A percentile compares a stretch with the other conserved stretches of the same genome.
phyloP scores from a whole-genome alignment of 1,139 yeast species.

The Zhuliangozyma blackwelliae region DNA sequence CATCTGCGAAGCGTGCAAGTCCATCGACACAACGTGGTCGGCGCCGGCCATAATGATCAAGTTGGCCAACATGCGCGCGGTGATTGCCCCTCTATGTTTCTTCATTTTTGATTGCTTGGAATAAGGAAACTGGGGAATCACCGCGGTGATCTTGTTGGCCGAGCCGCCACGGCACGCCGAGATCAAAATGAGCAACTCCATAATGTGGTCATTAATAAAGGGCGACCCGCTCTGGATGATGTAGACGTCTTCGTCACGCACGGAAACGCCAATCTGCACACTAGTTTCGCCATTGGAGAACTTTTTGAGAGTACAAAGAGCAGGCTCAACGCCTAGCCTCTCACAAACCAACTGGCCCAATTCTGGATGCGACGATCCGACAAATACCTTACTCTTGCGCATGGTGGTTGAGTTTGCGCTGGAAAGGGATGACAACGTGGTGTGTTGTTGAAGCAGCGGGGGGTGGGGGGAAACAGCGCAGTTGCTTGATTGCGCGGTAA shows the following conservation, averaged over 20 bases:
- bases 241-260: constrained; percentile 94
- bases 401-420: constrained; percentile 27
- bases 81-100: constrained; percentile 96
- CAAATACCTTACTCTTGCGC: constrained; percentile 97
- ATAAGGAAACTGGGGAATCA: constrained; percentile 95
- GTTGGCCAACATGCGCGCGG: constrained; percentile 98
- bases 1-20: constrained; percentile 97
- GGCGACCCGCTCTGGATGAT: constrained; percentile 93
- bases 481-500: background rate
- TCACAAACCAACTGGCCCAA: constrained; percentile 87
- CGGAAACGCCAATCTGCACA: constrained; percentile 90
- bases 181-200: constrained; percentile 90
- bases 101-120: constrained; percentile 98
- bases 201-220: constrained; percentile 87
- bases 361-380: constrained; percentile 95
- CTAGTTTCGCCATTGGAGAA: constrained; percentile 97
- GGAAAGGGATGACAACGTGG: constrained; percentile 8
- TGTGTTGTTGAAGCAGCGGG: background rate
- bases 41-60: constrained; percentile 97
- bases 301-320: constrained; percentile 85
- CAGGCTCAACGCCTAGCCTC: constrained; percentile 89
- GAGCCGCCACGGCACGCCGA: constrained; percentile 97
- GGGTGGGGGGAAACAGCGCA: background rate
- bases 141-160: constrained; percentile 95
- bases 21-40: constrained; percentile 98